A percentile compares a stretch with the other conserved stretches of the same genome.
These are phyloP conservation scores for Diaporthe ilicicola DNA, from an alignment of 2,329 filamentous ascomycete genomes.

Conservation along the genomic window DNA sequence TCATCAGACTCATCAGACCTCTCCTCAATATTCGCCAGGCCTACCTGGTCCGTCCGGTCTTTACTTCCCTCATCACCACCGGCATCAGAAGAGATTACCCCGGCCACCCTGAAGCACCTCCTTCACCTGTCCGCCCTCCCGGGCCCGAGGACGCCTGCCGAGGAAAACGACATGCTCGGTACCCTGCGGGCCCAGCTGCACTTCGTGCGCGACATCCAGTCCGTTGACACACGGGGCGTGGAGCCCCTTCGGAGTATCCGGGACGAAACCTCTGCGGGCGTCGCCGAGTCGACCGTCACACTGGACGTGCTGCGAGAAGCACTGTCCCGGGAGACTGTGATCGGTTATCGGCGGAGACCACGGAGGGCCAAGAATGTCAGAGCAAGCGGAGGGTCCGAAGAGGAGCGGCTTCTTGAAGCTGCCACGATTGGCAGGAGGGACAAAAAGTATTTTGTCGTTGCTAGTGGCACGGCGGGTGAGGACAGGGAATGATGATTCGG, in stretches of 20 bases:
- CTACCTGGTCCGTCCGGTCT: conserved; percentile 84
- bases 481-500: neutral
- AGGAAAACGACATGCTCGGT: conserved; percentile 75
- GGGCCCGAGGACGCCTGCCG: conserved; percentile 65
- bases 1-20: conserved; percentile 9
- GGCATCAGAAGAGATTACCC: conserved; percentile 59
- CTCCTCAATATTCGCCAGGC: conserved; percentile 64
- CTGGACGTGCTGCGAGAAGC: conserved; percentile 64
- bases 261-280: conserved; percentile 74
- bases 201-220: conserved; percentile 88
- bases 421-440: conserved; percentile 67
- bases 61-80: conserved; percentile 62
- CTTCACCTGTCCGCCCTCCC: conserved; percentile 90
- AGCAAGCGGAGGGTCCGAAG: conserved; percentile 20
- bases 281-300: conserved; percentile 66
- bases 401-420: conserved; percentile 37
- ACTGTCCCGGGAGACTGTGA: conserved; percentile 66
- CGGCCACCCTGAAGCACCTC: conserved; percentile 79
- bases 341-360: conserved; percentile 63
- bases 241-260: conserved; percentile 80
- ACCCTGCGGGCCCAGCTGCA: conserved; percentile 84
- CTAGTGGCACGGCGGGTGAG: conserved; percentile 58
- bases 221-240: conserved; percentile 76
- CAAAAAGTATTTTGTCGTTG: conserved; percentile 77
- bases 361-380: conserved; percentile 42